Percentiles rank a stretch among this genome's conserved stretches.
Conservation (phyloP, 192 early-diverging fungal genomes). For the Phycomyces nitens region DNA sequence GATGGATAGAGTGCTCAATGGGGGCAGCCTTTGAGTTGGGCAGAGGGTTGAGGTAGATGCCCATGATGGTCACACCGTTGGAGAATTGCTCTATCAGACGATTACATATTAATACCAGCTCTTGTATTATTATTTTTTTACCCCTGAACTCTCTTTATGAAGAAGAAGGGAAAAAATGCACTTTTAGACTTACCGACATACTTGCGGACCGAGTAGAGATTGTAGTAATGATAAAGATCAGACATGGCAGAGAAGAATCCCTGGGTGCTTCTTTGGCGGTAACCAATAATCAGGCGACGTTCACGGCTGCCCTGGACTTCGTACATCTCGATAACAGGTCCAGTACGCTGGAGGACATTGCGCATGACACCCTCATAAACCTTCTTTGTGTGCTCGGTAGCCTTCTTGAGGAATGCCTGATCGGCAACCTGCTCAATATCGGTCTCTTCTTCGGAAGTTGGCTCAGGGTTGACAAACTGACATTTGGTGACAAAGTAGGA, state of each 20-base stretch:
- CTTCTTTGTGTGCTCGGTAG: conserved; percentile 84
- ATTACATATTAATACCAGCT: too few species aligned
- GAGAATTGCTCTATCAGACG: conserved; percentile 85
- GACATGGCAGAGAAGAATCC: conserved; percentile 92
- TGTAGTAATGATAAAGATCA: conserved; percentile 98
- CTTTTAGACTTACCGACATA: conserved; percentile 68
- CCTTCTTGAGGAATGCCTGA: conserved; percentile 91
- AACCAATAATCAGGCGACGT: conserved; percentile 90
- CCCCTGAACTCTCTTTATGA: too few species aligned
- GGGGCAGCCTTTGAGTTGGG: conserved; percentile 75
- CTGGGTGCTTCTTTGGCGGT: conserved; percentile 87
- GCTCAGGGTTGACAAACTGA: conserved; percentile 82
- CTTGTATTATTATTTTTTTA: too few species aligned
- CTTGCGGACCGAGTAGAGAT: conserved; percentile 92
- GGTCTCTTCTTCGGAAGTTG: conserved; percentile 61
- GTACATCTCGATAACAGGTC: conserved; percentile 94
- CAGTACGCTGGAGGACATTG: conserved; percentile 80
- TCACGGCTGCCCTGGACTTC: conserved; percentile 86
- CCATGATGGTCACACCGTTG: conserved; percentile 94
- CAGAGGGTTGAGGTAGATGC: conserved; percentile 85
- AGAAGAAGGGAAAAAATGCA: conserved; percentile 9
- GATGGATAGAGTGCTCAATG: conserved; percentile 84
- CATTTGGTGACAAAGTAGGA: conserved; percentile 93
- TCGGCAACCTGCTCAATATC: conserved; percentile 88
- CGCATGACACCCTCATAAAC: conserved; percentile 86